Evolutionary conservation across 257 asterid genomes (phyloP).

Genomic region (Ligustrum vulgare): DNA sequence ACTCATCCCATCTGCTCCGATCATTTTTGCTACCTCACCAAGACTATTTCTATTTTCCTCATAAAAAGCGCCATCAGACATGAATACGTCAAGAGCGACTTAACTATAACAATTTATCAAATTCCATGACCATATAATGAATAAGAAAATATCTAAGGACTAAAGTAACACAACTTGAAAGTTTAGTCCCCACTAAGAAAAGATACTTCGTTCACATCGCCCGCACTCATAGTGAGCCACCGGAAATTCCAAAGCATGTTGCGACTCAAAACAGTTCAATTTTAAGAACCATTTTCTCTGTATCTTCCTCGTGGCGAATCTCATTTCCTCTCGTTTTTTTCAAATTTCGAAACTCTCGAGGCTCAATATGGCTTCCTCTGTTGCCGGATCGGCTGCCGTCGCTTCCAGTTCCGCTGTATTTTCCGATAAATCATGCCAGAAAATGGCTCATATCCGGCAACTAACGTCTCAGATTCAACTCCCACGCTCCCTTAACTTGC

Average conservation of each 20-base stretch:
- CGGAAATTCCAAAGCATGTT: slow-evolving; percentile 26
- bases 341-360: not conserved
- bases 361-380: slow-evolving; percentile 43
- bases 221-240: not conserved
- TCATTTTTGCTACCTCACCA: too few species aligned
- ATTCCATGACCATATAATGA: too few species aligned
- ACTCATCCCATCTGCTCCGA: too few species aligned
- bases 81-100: too few species aligned
- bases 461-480: slow-evolving; percentile 36
- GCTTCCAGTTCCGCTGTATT: slow-evolving; percentile 37
- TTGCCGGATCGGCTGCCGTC: slow-evolving; percentile 59
- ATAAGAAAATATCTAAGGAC: too few species aligned
- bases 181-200: too few species aligned
- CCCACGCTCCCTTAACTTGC: slow-evolving; percentile 30
- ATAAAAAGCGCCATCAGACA: too few species aligned
- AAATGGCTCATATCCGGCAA: slow-evolving; percentile 34
- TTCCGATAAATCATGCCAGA: slow-evolving; percentile 27
- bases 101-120: too few species aligned
- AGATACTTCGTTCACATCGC: too few species aligned
- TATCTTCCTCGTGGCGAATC: slow-evolving; percentile 33
- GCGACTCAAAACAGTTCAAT: not conserved
- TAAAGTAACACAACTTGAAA: too few species aligned
- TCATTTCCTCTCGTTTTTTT: slow-evolving; percentile 22
- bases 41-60: too few species aligned
- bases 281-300: not conserved